phyloP scores from a whole-genome alignment of 2,329 filamentous ascomycete genomes.

The Hymenoscyphus albidus region DNA sequence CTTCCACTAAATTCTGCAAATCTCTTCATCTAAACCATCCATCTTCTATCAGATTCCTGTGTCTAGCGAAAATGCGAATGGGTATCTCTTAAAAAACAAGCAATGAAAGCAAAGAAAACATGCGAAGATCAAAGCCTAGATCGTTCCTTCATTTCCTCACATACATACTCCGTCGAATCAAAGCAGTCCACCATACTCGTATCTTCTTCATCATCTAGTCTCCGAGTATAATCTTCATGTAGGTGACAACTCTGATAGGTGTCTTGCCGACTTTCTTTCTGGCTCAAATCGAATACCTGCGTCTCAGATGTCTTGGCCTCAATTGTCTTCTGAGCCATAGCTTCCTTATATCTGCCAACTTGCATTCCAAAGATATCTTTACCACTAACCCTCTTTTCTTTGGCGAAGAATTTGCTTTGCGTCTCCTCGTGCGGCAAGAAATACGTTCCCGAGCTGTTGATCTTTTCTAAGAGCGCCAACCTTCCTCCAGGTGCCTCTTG shows the following conservation, averaged over 20 bases:
- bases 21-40: neutral
- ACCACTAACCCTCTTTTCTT: neutral
- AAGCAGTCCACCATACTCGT: neutral
- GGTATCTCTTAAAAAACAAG: neutral
- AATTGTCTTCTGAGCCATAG: neutral
- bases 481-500: conserved; percentile 20
- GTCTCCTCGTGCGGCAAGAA: conserved; percentile 17
- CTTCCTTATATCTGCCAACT: neutral
- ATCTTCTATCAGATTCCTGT: neutral
- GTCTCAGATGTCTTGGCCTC: neutral
- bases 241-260: neutral
- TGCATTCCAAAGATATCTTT: neutral
- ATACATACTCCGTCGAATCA: neutral
- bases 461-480: conserved; percentile 20
- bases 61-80: neutral
- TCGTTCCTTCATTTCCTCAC: neutral
- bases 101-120: conserved; percentile 1
- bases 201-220: neutral
- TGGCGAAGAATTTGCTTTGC: neutral
- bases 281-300: neutral
- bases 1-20: neutral
- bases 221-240: neutral
- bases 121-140: neutral
- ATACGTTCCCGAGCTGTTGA: conserved; percentile 22
- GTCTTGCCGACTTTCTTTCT: neutral